Evolutionary conservation across 495 filamentous ascomycete genomes (phyloP).

Genomic region (Parathielavia hyrcaniae): DNA sequence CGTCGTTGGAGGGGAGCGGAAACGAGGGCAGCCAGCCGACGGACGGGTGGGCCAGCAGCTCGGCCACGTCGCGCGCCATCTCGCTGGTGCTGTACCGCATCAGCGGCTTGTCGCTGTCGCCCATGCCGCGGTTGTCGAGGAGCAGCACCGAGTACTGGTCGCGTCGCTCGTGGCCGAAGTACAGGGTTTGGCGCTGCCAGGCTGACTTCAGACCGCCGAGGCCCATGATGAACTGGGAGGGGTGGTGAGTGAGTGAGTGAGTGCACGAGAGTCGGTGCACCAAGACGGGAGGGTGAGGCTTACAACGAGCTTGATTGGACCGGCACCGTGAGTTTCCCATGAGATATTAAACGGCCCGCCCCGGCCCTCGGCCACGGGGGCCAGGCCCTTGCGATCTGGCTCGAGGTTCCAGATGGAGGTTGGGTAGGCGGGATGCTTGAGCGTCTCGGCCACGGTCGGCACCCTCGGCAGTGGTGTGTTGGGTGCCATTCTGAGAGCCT

Average conservation of each 20-base stretch:
- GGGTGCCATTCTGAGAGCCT: conserved; percentile 5
- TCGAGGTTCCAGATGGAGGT: conserved; percentile 56
- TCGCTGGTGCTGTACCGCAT: conserved; percentile 64
- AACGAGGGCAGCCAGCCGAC: conserved; percentile 55
- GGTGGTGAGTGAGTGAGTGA: conserved; percentile 17
- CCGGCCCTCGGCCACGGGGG: conserved; percentile 56
- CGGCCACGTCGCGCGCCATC: conserved; percentile 68
- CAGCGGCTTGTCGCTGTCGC: conserved; percentile 66
- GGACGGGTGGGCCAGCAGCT: conserved; percentile 53
- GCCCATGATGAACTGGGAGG: conserved; percentile 55
- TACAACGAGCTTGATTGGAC: conserved; percentile 64
- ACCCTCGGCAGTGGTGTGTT: conserved; percentile 6
- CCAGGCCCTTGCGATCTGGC: conserved; percentile 50
- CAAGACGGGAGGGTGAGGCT: conserved; percentile 25
- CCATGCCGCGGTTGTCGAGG: conserved; percentile 76
- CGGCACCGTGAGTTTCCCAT: conserved; percentile 74
- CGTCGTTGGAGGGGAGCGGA: conserved; percentile 4
- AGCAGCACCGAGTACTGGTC: conserved; percentile 63
- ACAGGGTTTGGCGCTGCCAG: conserved; percentile 71
- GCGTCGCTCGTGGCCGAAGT: conserved; percentile 66
- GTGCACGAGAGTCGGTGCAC: no score
- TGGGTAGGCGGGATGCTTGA: conserved; percentile 41
- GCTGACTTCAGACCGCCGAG: conserved; percentile 54
- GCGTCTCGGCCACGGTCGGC: conserved; percentile 37
- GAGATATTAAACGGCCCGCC: conserved; percentile 65